phyloP scores from a whole-genome alignment of 441 rosid genomes.

The Viola pubescens region DNA sequence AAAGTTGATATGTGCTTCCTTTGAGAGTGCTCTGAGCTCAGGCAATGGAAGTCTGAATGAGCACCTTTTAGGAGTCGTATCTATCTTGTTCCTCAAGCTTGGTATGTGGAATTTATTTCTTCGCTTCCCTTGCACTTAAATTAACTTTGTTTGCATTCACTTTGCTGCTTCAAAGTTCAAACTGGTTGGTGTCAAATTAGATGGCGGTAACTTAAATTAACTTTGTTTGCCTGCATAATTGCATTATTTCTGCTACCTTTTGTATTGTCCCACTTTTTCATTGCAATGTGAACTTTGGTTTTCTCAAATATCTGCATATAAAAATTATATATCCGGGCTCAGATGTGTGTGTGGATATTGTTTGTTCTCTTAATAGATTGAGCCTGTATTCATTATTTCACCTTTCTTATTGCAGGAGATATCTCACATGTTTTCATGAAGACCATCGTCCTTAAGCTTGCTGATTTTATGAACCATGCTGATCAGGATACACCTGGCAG shows the following conservation, averaged over 20 bases:
- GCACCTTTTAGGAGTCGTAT: slow-evolving; percentile 47
- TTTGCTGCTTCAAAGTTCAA: not conserved
- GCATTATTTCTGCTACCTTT: no score
- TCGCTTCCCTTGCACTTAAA: slow-evolving; percentile 1
- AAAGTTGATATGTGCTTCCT: slow-evolving; percentile 40
- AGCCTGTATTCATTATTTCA: slow-evolving; percentile 6
- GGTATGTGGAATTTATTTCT: slow-evolving; percentile 41
- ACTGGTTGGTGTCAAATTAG: not conserved
- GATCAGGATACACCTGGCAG: slow-evolving; percentile 26
- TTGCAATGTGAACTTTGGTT: not conserved
- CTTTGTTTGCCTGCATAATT: no score
- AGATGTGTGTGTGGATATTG: not conserved
- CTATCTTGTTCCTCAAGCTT: slow-evolving; percentile 57
- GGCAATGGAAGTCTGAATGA: slow-evolving; percentile 45
- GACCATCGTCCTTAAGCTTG: slow-evolving; percentile 57
- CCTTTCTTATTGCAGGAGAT: slow-evolving; percentile 37
- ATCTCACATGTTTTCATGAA: slow-evolving; percentile 52
- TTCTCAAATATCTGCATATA: not conserved
- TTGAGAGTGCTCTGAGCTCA: slow-evolving; percentile 45
- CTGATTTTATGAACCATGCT: slow-evolving; percentile 41
- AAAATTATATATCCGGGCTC: not conserved
- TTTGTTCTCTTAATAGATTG: slow-evolving; percentile 1
- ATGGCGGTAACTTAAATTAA: not conserved
- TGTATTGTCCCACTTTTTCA: not conserved
- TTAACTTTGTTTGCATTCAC: not conserved